Base-by-base conservation (phyloP, 2,329 filamentous ascomycete genomes). In the Didymella arachidicola region DNA sequence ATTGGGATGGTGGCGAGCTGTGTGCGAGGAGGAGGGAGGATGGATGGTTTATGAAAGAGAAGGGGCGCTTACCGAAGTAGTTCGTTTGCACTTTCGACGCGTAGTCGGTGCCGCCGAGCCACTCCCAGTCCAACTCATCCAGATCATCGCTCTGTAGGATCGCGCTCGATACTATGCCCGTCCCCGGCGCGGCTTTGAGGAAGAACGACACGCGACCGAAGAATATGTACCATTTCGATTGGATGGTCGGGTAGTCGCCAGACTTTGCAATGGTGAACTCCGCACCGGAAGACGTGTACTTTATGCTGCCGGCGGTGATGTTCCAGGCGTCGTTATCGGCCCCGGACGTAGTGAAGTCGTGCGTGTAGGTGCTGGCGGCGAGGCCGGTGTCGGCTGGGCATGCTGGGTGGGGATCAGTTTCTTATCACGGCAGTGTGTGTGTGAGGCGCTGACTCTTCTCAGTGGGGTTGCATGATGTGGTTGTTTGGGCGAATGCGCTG, bases 51-150 rank as follows among this genome's bases (percentile, higher is more conserved):
- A 3, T 39, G 8, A 3, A 19, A 4, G 18, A 39, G 22, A 18
- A 39, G 36, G 38, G 14, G 22, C 16, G 18, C 39, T 22, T n/a
- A 43, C 41, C 89, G 19, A 57, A 59, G 8, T 88, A 93, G 80
- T 93, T 93, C 63, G 85, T 88, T 65, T 90, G 83, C 4, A 84
- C 88, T 34, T 82, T 77, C 6, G 81, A 85, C 42, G 78, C 76
- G 12, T 52, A 57, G 14, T 27, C 18, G 70, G 90, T 87, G 54
- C 83, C 83, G 43, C 91, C 91, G 51, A 92, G 81, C 69, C 91
- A 89, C 72, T 93, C 91, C 79, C 90, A 93, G 72, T 96, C 92
- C 36, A 96, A 86, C 78, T 96, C 91, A 73, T 96, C 92, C 7
- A 93, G 83, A 66, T 92, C 89, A 64, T 94, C 89, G 54, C 89